phyloP scores from a whole-genome alignment of 495 filamentous ascomycete genomes.

The Extremus antarcticus region DNA sequence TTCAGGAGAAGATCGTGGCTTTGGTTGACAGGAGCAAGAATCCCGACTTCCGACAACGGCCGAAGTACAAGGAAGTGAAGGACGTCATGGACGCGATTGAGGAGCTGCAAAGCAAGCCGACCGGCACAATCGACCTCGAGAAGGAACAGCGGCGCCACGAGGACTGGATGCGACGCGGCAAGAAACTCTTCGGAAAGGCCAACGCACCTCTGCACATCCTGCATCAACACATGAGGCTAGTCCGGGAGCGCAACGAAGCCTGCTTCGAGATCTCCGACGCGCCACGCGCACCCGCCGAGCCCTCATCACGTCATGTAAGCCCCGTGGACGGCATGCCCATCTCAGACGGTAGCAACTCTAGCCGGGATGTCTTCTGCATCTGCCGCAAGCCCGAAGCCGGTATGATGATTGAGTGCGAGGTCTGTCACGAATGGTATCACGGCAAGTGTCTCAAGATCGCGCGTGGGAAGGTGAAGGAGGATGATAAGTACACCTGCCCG shows the following conservation, averaged over 20 bases:
- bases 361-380: slow-evolving; percentile 88
- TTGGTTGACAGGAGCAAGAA: slow-evolving; percentile 68
- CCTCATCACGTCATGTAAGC: slow-evolving; percentile 73
- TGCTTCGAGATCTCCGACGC: slow-evolving; percentile 92
- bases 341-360: slow-evolving; percentile 39
- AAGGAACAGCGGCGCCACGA: slow-evolving; percentile 92
- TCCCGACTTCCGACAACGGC: slow-evolving; percentile 63
- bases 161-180: slow-evolving; percentile 98
- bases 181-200: slow-evolving; percentile 97
- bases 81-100: slow-evolving; percentile 79
- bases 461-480: slow-evolving; percentile 92
- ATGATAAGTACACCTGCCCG: slow-evolving; percentile 95
- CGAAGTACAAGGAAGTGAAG: slow-evolving; percentile 80
- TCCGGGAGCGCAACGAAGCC: slow-evolving; percentile 71
- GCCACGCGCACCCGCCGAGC: slow-evolving; percentile 82
- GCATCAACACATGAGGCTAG: slow-evolving; percentile 86
- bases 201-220: slow-evolving; percentile 95
- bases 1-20: slow-evolving; percentile 72
- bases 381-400: slow-evolving; percentile 87
- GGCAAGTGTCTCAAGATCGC: slow-evolving; percentile 98
- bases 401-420: slow-evolving; percentile 99
- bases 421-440: slow-evolving; percentile 99
- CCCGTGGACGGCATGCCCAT: slow-evolving; percentile 48
- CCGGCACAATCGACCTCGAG: slow-evolving; percentile 83
- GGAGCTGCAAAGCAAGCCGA: slow-evolving; percentile 82